phyloP scores from a whole-genome alignment of 225 moss, liverwort and hornwort species.

The Asterella californica region DNA sequence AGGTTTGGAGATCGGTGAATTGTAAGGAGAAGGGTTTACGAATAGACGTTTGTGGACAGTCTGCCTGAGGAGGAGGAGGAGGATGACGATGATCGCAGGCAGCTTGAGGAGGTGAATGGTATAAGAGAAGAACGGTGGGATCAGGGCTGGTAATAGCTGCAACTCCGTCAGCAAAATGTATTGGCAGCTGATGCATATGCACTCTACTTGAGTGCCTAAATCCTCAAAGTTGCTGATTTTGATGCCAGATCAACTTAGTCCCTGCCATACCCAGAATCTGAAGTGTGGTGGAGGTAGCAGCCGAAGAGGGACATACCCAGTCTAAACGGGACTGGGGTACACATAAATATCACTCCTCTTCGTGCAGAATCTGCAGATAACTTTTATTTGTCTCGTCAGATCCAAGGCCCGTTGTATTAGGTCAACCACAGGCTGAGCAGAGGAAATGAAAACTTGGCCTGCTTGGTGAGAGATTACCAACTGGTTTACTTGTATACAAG shows the following conservation, averaged over 20 bases:
- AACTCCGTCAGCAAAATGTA: background rate
- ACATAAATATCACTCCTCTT: background rate
- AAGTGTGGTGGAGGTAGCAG: constrained; percentile 11
- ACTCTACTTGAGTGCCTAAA: background rate
- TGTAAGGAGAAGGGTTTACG: background rate
- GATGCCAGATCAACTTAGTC: constrained; percentile 1
- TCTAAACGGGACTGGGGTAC: background rate
- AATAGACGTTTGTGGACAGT: background rate
- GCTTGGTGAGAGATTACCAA: background rate
- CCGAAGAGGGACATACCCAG: background rate
- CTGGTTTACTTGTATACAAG: background rate
- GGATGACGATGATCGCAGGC: background rate
- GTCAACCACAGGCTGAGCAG: background rate
- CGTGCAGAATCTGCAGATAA: background rate
- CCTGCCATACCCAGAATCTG: background rate
- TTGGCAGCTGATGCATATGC: background rate
- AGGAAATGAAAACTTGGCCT: constrained; percentile 10
- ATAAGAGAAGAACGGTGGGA: background rate
- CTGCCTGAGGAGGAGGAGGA: background rate
- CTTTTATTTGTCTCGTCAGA: background rate
- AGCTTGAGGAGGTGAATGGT: background rate
- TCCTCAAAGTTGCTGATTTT: background rate
- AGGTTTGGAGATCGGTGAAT: background rate
- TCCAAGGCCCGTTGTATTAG: background rate
- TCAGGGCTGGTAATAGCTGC: background rate